These are phyloP conservation scores for Jatropha curcas DNA, from an alignment of 345 rosid species.

Conservation along the genomic window DNA sequence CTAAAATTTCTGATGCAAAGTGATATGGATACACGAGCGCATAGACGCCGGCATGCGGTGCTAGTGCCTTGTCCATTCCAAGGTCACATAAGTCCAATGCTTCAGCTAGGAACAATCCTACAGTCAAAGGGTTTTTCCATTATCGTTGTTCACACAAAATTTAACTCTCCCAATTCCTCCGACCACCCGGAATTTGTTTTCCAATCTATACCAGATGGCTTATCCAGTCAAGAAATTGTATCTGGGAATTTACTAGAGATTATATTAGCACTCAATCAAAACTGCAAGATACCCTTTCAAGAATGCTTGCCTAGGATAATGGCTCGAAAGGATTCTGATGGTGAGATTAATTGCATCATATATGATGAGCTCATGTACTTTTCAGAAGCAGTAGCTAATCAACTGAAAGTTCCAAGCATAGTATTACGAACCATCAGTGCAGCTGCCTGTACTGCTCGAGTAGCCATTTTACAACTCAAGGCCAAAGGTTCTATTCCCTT, in stretches of 20 bases:
- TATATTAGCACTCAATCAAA: slow-evolving; percentile 39
- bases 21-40: not conserved
- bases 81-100: slow-evolving; percentile 51
- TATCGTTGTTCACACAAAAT: slow-evolving; percentile 34
- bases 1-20: too few species aligned
- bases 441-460: slow-evolving; percentile 8
- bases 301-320: slow-evolving; percentile 31
- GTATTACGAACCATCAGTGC: slow-evolving; percentile 29
- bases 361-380: slow-evolving; percentile 55
- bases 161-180: slow-evolving; percentile 33
- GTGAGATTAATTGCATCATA: slow-evolving; percentile 41
- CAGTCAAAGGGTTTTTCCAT: slow-evolving; percentile 37
- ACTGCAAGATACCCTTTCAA: slow-evolving; percentile 35
- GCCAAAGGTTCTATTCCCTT: slow-evolving; percentile 20
- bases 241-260: slow-evolving; percentile 19
- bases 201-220: slow-evolving; percentile 37
- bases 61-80: slow-evolving; percentile 42
- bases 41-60: slow-evolving; percentile 19
- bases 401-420: slow-evolving; percentile 31
- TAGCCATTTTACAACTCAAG: slow-evolving; percentile 14
- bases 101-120: slow-evolving; percentile 44
- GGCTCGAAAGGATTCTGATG: slow-evolving; percentile 23
- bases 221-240: slow-evolving; percentile 25
- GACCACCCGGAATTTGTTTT: slow-evolving; percentile 42
- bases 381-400: slow-evolving; percentile 35